Conservation (phyloP, 495 filamentous ascomycete species). For the Glutinoglossum americanum region DNA sequence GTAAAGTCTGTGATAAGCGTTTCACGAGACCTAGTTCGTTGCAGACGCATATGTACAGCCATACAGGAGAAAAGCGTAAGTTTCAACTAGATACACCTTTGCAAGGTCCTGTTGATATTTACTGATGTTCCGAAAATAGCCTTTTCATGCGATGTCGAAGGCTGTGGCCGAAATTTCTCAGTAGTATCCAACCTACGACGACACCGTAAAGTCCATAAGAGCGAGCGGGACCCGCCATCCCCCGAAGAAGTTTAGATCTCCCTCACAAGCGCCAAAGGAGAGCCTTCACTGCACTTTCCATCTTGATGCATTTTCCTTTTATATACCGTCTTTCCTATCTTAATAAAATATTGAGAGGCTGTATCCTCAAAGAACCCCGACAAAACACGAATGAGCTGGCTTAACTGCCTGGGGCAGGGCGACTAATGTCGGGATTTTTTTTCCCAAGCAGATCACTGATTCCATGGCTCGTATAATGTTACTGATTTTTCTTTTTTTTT, state of each 20-base stretch:
- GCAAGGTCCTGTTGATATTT: neutral
- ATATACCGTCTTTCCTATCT: too few relatives aligned
- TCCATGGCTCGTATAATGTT: neutral
- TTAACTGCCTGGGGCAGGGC: too few relatives aligned
- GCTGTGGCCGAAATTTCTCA: constrained; percentile 90
- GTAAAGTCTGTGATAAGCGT: constrained; percentile 97
- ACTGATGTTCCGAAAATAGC: constrained; percentile 33
- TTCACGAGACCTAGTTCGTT: constrained; percentile 92
- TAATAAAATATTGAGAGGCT: too few relatives aligned
- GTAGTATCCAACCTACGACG: constrained; percentile 91
- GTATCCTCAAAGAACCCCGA: too few relatives aligned
- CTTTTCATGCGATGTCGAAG: constrained; percentile 83
- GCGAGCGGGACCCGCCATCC: constrained; percentile 24
- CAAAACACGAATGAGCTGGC: too few relatives aligned
- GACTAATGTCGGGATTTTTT: neutral
- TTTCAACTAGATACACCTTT: constrained; percentile 10
- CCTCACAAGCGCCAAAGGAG: too few relatives aligned
- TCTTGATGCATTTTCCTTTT: too few relatives aligned
- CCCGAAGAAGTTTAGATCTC: neutral
- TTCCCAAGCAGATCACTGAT: neutral
- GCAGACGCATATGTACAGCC: constrained; percentile 97
- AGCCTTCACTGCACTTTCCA: too few relatives aligned
- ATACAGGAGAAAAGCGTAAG: constrained; percentile 98
- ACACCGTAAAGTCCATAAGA: constrained; percentile 92
- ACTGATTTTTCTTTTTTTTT: too few relatives aligned